phyloP scores from a whole-genome alignment of 164 flowering plant species.

The Santalum album region DNA sequence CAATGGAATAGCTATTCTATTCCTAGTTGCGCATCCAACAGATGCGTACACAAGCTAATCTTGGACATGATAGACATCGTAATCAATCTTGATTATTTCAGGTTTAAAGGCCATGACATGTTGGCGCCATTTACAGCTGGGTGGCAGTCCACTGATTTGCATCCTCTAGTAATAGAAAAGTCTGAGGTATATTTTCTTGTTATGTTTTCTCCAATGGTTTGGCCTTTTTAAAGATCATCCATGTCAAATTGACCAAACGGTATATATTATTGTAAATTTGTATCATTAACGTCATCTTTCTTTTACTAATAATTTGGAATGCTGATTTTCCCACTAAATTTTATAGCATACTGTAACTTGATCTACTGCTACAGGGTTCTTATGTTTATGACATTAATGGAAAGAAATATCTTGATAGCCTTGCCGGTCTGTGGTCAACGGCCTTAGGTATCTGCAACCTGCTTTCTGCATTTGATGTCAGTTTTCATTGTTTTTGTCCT shows the following conservation, averaged over 20 bases:
- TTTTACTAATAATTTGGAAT: neutral
- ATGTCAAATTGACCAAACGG: too few species aligned
- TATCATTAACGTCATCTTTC: neutral
- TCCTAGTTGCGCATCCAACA: neutral
- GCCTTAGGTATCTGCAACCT: slow-evolving; percentile 51
- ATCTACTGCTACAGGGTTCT: slow-evolving; percentile 48
- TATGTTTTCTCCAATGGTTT: neutral
- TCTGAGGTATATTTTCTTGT: slow-evolving; percentile 54
- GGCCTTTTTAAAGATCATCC: neutral
- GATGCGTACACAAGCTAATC: too few species aligned
- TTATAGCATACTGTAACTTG: neutral
- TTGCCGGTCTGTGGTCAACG: slow-evolving; percentile 97
- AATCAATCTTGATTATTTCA: slow-evolving; percentile 11
- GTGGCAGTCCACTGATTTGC: slow-evolving; percentile 61
- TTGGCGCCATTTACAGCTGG: slow-evolving; percentile 98
- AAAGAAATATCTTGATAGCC: slow-evolving; percentile 86
- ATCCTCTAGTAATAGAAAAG: slow-evolving; percentile 78
- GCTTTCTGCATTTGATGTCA: neutral
- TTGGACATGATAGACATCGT: neutral
- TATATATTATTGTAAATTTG: too few species aligned
- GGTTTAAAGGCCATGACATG: slow-evolving; percentile 94
- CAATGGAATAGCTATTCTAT: too few species aligned
- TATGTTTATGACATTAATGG: slow-evolving; percentile 78
- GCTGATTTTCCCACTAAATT: neutral
- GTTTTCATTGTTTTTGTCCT: neutral